phyloP scores from a whole-genome alignment of 345 rosid genomes.

The Syzygium grande region DNA sequence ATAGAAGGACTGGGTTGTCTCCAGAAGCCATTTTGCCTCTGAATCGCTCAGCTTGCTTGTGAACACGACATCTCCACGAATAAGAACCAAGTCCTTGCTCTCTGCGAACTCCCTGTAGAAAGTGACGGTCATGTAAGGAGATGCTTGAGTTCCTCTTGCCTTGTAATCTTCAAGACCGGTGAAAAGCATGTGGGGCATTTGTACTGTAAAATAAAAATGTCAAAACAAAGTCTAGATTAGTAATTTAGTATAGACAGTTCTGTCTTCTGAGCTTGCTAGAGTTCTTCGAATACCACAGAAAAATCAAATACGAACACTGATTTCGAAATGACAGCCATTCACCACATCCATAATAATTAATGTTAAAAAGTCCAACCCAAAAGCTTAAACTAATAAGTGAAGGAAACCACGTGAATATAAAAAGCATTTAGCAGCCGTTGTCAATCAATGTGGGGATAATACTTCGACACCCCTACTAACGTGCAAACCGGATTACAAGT shows the following conservation, averaged over 20 bases:
- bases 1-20: constrained; percentile 81
- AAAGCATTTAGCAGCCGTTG: too few relatives aligned
- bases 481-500: too few relatives aligned
- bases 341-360: not conserved
- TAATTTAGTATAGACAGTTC: not conserved
- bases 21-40: constrained; percentile 91
- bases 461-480: too few relatives aligned
- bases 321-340: not conserved
- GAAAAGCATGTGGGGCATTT: constrained; percentile 79
- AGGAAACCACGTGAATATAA: too few relatives aligned
- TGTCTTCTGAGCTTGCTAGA: not conserved
- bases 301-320: not conserved
- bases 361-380: too few relatives aligned
- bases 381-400: too few relatives aligned
- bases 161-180: constrained; percentile 98
- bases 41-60: constrained; percentile 81
- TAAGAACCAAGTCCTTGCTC: constrained; percentile 74
- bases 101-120: constrained; percentile 81
- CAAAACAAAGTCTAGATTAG: not conserved
- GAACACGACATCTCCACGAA: constrained; percentile 81
- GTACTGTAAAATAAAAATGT: constrained; percentile 44
- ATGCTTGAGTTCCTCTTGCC: constrained; percentile 91
- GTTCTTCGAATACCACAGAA: not conserved
- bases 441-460: too few relatives aligned
- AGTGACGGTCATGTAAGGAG: constrained; percentile 62